Base-by-base conservation (phyloP, 805 yeast species). In the Blastobotrys chiropterorum region DNA sequence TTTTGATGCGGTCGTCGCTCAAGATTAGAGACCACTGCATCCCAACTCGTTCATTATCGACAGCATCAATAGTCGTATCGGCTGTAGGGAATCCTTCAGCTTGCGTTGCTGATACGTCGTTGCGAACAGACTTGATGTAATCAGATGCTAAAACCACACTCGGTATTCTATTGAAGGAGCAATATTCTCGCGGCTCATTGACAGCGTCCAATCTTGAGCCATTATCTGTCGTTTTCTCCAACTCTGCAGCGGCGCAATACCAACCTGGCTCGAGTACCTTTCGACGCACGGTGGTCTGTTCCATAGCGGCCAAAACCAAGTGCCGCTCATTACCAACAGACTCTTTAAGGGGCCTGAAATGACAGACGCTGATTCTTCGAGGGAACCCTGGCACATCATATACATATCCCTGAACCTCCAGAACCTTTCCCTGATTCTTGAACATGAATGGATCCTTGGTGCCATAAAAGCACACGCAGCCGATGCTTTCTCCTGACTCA, bases 91-190 rank as follows among this genome's bases (percentile, higher is more conserved):
- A 26, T 26, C 11, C 34, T 6, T 11, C 34, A 26, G 34, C 34
- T 26, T 26, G 8, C 11, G 34, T 26, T 26, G 34, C 34, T 26
- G 34, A 26, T 26, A 11, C 11, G 5, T 26, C 34, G 8, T 26
- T 26, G 5, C 34, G 5, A 26, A 26, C 34, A 11, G 34, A 26
- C 11, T 26, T 26, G 11, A 11, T 11, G 34, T 26, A 26, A 26
- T 26, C 34, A 26, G 34, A 26, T 26, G 34, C 34, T 26, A 26
- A 11, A 26, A 26, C 11, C 8, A 26, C 34, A 11, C 34, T 26
- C 11, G 56, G 55, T 2, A 14, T 30, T 20, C 54, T 34, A 43
- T 38, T 47, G n/a, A 55, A 40, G 19, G 56, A 55, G 40, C 56
- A 51, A 46, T 43, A 50, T 44, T 31, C 13, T 3, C 3, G 19